phyloP scores from a whole-genome alignment of 495 filamentous ascomycete species.

The Trichocladium antarcticum region DNA sequence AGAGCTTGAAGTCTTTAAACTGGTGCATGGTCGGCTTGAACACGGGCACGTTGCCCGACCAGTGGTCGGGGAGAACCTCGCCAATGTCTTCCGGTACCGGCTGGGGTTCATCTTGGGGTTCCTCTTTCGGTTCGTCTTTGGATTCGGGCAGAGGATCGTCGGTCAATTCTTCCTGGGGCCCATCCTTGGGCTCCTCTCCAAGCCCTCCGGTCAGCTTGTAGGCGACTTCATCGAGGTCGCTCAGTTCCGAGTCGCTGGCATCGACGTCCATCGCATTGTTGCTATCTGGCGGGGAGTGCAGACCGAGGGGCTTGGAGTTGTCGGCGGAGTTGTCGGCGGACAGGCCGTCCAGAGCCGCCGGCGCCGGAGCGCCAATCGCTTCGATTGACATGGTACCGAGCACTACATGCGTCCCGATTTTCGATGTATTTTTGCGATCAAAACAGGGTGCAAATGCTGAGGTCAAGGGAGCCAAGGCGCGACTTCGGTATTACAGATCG shows the following conservation, averaged over 20 bases:
- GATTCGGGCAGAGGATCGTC: too few relatives aligned
- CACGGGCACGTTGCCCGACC: slow-evolving; percentile 81
- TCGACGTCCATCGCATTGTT: slow-evolving; percentile 41
- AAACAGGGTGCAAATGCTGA: slow-evolving; percentile 8
- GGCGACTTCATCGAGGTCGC: slow-evolving; percentile 42
- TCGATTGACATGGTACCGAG: slow-evolving; percentile 29
- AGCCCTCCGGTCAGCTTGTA: slow-evolving; percentile 20
- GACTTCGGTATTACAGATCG: slow-evolving; percentile 3
- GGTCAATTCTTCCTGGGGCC: slow-evolving; percentile 1
- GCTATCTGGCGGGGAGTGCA: slow-evolving; percentile 43
- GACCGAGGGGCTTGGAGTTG: slow-evolving; percentile 29
- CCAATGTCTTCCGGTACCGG: slow-evolving; percentile 47
- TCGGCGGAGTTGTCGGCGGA: slow-evolving; percentile 10
- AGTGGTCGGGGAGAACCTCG: slow-evolving; percentile 71
- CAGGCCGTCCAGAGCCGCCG: slow-evolving; percentile 18
- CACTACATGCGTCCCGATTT: slow-evolving; percentile 30
- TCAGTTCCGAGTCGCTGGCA: slow-evolving; percentile 45
- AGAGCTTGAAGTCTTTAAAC: slow-evolving; percentile 81
- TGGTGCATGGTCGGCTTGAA: slow-evolving; percentile 94
- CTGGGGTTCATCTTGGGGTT: slow-evolving; percentile 13
- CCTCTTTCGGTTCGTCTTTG: background rate
- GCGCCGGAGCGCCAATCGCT: slow-evolving; percentile 32
- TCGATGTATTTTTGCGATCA: slow-evolving; percentile 6
- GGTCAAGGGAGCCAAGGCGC: background rate
- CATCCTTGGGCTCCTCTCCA: slow-evolving; percentile 3